These are phyloP conservation scores for Cruciata laevipes DNA, from an alignment of 257 asterid genomes.

Conservation along the genomic window DNA sequence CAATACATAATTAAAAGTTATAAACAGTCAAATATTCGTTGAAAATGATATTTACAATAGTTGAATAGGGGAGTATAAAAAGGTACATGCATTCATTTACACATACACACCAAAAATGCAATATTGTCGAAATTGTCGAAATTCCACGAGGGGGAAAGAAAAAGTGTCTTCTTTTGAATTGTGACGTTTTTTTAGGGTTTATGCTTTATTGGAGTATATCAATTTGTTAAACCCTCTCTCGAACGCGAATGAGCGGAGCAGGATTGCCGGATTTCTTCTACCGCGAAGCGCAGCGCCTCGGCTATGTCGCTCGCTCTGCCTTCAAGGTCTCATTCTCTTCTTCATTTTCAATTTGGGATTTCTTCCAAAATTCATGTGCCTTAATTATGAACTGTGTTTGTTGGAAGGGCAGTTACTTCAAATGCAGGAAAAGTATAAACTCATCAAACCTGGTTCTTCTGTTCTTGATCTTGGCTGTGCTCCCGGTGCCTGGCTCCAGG, in stretches of 20 bases:
- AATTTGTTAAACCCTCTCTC: constrained; percentile 12
- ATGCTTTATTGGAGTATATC: too few species aligned
- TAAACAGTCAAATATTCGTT: too few species aligned
- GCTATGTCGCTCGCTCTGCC: constrained; percentile 93
- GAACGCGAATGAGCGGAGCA: constrained; percentile 37
- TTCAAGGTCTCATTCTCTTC: constrained; percentile 52
- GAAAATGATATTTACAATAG: too few species aligned
- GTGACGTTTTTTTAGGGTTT: background rate
- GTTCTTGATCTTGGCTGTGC: constrained; percentile 96
- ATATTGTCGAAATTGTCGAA: too few species aligned
- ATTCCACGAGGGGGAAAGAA: too few species aligned
- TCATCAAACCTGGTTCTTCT: constrained; percentile 62
- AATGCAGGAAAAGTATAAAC: constrained; percentile 71
- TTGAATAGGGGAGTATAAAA: too few species aligned
- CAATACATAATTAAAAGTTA: too few species aligned
- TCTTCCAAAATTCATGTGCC: background rate
- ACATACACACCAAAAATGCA: too few species aligned
- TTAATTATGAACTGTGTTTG: constrained; percentile 1
- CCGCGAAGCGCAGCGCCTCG: constrained; percentile 91
- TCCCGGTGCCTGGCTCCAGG: constrained; percentile 99
- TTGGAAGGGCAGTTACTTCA: constrained; percentile 59
- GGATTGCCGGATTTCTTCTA: constrained; percentile 78
- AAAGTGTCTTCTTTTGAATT: background rate
- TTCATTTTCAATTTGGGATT: background rate
- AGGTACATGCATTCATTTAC: too few species aligned